Evolutionary conservation across 2,329 filamentous ascomycete genomes (phyloP), one percentile per base, ranked within the genome.

Genomic region (Didymella glomerata): DNA sequence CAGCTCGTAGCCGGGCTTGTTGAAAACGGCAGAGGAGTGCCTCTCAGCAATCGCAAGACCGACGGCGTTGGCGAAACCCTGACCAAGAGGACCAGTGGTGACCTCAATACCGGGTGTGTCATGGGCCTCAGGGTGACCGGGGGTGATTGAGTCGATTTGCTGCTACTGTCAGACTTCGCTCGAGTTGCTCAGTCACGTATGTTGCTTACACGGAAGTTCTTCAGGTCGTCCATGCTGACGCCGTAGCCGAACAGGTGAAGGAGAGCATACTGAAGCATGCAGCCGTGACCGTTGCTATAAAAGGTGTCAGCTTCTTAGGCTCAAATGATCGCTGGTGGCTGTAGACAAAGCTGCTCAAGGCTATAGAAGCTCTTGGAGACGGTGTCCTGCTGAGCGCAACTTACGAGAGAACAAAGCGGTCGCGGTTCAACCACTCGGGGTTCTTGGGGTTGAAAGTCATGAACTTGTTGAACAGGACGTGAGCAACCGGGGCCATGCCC

Each of bases 371-470:
- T 38, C 14, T 30, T 45, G 38, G 50, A 5, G 48, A 51, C 54
- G 14, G 16, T 27, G 16, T 9, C 13, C 11, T n/a, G 34, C 30
- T 28, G 4, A 14, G n/a, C 13, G 40, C 28, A 34, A 90, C 93
- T 87, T 87, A 97, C 93, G 95, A 99, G 79, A 99, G 93, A 64
- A 99, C 93, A 78, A 99, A 99, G 80, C 95, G 91, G 83, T 99
- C 95, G 77, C 95, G 90, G 88, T 98, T 98, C 74, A 95, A 76
- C 93, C 93, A 99, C 68, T 92, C 86, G 73, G 95, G 92, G 88
- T 97, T 97, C 90, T 97, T 96, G 75, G 95, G 95, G 90, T 98
- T 99, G 88, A 97, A 99, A 80, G 84, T 96, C 92, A 99, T 92
- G 86, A 97, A 96, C 82, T 95, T 96, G 88, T 97, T 96, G 85